A percentile compares a stretch with the other conserved stretches of the same genome.
Evolutionary conservation across 2,329 filamentous ascomycete species (phyloP).

Genomic region (Phyllachora maydis): DNA sequence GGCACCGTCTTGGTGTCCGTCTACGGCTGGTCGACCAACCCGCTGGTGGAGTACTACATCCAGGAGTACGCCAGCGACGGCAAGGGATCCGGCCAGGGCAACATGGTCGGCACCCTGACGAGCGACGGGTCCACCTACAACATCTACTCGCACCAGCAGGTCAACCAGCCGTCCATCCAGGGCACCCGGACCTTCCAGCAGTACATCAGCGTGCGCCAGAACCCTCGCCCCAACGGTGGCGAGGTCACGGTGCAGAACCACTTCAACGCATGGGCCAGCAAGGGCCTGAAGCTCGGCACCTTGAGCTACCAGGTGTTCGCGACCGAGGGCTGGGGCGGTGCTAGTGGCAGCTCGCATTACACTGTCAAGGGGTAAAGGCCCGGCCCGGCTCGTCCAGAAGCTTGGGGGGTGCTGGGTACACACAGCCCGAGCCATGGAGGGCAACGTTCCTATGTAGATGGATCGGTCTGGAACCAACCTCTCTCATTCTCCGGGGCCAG

Average conservation of each 20-base stretch:
- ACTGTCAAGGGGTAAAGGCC: too few species aligned
- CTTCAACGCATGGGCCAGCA: conserved; percentile 26
- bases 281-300: conserved; percentile 22
- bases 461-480: too few species aligned
- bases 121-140: conserved; percentile 14
- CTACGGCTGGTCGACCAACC: conserved; percentile 16
- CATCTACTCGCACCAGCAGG: conserved; percentile 13
- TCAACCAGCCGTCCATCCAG: conserved; percentile 21
- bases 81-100: conserved; percentile 10
- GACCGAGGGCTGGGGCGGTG: conserved; percentile 21
- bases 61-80: conserved; percentile 12
- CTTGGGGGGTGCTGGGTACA: too few species aligned
- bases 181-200: conserved; percentile 27
- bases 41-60: conserved; percentile 17
- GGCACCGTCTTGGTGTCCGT: conserved; percentile 13
- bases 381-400: too few species aligned
- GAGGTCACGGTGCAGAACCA: conserved; percentile 26
- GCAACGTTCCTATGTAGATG: too few species aligned
- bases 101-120: conserved; percentile 10
- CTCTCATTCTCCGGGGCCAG: too few species aligned
- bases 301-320: conserved; percentile 30
- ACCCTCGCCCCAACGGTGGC: conserved; percentile 20
- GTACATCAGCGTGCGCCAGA: conserved; percentile 24
- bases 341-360: conserved; percentile 10
- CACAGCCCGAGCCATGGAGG: too few species aligned